Percentiles rank a stretch among this genome's conserved stretches.
Evolutionary conservation across 129 eudicot genomes (phyloP).

Genomic region (Centrapalus pauciflorus): DNA sequence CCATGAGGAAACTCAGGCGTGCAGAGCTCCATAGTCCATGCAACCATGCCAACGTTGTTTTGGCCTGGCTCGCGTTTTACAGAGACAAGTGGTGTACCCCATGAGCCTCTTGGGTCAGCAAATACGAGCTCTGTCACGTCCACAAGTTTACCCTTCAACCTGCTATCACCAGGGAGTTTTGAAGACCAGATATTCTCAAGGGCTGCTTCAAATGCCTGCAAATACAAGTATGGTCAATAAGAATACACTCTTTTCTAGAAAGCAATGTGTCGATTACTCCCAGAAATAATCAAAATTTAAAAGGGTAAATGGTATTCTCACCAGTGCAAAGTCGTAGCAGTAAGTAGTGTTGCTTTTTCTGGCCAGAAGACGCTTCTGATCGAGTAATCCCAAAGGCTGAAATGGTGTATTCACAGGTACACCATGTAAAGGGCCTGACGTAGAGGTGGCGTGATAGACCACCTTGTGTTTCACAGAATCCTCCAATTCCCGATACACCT

Average conservation of each 20-base stretch:
- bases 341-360: constrained; percentile 93
- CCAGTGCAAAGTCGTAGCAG: constrained; percentile 97
- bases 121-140: constrained; percentile 62
- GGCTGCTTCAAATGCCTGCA: constrained; percentile 87
- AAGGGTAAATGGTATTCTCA: constrained; percentile 22
- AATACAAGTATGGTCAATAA: background rate
- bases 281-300: background rate
- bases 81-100: constrained; percentile 79
- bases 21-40: constrained; percentile 88
- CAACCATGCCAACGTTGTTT: constrained; percentile 96
- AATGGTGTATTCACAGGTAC: constrained; percentile 66
- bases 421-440: constrained; percentile 62
- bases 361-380: constrained; percentile 83
- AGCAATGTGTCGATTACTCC: background rate
- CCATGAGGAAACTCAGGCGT: constrained; percentile 98
- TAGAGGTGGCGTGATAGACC: constrained; percentile 55
- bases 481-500: constrained; percentile 88
- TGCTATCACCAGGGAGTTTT: constrained; percentile 27
- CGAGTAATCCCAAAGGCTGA: constrained; percentile 76
- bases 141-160: constrained; percentile 47
- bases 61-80: constrained; percentile 70
- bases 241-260: background rate
- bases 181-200: constrained; percentile 66
- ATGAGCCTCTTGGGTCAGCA: constrained; percentile 57
- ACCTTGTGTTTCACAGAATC: constrained; percentile 44